Evolutionary conservation across 108 stramenopile genomes (phyloP), one percentile per base, ranked within the genome.

Genomic region (Skeletonema potamos): DNA sequence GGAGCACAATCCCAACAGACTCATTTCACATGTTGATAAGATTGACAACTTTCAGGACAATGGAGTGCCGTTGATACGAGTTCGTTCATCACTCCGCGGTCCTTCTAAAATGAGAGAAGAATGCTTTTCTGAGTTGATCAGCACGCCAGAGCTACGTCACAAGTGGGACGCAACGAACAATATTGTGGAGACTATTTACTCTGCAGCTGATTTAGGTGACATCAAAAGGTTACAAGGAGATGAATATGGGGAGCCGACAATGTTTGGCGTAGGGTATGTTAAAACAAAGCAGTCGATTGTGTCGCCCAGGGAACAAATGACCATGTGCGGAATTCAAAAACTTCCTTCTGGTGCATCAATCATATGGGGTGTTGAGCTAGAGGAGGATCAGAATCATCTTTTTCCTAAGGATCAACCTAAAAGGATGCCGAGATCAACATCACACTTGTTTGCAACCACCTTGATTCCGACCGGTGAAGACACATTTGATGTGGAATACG

Each of bases 231-330:
- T 39, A 1, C 57, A 55, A n/a, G 59, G 51, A 27, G 18, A 33
- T n/a, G 33, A 67, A 17, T 82, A 77, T 63, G 82, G 79, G 0
- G 44, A 74, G 24, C 55, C 68, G 1, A 54, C 54, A 0, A 43
- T 68, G 54, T 72, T 84, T 76, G 83, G 83, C 0, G 51, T 84
- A 17, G 83, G 83, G n/a, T 81, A 84, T 68, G 67, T 66, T 29
- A 73, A 72, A 51, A 81, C 79, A 30, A 81, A 76, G 29, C 69
- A 84, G 41, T 67, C 70, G 8, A 54, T 84, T 11, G 79, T 81
- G 27, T 80, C 79, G 13, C 66, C 79, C 8, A 46, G 83, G 41
- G 79, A 84, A 61, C 83, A 84, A 62, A 22, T 84, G 51, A 81
- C 83, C n/a, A 43, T 84, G 12, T 81, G 79, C 66, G 83, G 74